These are phyloP conservation scores for Globisporangium barbulae DNA, from an alignment of 352 stramenopile species.

Conservation along the genomic window DNA sequence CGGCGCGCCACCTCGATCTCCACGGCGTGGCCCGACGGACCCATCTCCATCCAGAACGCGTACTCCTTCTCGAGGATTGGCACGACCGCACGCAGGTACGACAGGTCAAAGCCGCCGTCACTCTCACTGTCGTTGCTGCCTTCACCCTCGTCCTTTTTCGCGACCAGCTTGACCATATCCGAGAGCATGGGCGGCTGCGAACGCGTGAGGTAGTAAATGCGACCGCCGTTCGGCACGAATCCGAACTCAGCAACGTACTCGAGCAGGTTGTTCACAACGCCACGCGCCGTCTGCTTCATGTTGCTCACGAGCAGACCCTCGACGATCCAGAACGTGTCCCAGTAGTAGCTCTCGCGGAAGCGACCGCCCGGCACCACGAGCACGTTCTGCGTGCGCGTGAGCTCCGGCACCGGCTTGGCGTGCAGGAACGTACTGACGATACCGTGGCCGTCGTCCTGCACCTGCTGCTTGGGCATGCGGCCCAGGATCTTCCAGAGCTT, in stretches of 20 bases:
- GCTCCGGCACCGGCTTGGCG: slow-evolving; percentile 32
- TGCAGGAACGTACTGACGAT: slow-evolving; percentile 55
- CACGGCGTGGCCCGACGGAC: slow-evolving; percentile 53
- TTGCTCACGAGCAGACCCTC: slow-evolving; percentile 79
- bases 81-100: slow-evolving; percentile 45
- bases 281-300: slow-evolving; percentile 71
- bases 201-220: slow-evolving; percentile 89
- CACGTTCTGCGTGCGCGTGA: slow-evolving; percentile 43
- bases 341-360: slow-evolving; percentile 93
- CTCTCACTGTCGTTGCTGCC: slow-evolving; percentile 16
- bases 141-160: slow-evolving; percentile 35
- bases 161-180: slow-evolving; percentile 77
- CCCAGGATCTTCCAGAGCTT: slow-evolving; percentile 70
- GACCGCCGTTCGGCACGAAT: slow-evolving; percentile 87
- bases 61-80: slow-evolving; percentile 80
- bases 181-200: slow-evolving; percentile 89
- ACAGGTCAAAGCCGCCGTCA: slow-evolving; percentile 18
- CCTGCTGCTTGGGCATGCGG: slow-evolving; percentile 34
- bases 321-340: slow-evolving; percentile 93
- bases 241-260: slow-evolving; percentile 83
- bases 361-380: slow-evolving; percentile 86
- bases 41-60: slow-evolving; percentile 75
- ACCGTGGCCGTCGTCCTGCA: slow-evolving; percentile 12
- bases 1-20: slow-evolving; percentile 15
- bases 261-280: slow-evolving; percentile 83